A percentile compares a stretch with the other conserved stretches of the same genome.
These are phyloP conservation scores for Akanthomyces muscarius DNA, from an alignment of 2,329 filamentous ascomycete species.

Conservation along the genomic window DNA sequence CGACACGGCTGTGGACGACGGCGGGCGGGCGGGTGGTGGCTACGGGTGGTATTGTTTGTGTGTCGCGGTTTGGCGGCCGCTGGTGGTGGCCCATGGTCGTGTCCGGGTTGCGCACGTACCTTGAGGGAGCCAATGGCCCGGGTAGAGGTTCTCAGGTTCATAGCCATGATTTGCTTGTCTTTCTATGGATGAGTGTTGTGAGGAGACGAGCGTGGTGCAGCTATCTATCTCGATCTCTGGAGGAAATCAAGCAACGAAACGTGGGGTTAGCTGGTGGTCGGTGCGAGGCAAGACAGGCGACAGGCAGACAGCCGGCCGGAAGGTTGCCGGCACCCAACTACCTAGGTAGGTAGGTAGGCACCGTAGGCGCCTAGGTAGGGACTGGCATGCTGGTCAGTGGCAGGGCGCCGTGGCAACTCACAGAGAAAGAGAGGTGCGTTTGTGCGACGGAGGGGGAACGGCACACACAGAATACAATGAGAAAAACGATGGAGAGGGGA, in stretches of 20 bases:
- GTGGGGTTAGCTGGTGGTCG: constrained; percentile 17
- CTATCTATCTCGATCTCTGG: constrained; percentile 14
- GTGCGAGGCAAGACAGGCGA: constrained; percentile 3
- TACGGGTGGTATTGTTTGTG: not conserved
- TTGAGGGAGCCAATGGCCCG: constrained; percentile 61
- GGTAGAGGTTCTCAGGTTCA: constrained; percentile 58
- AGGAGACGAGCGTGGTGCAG: not conserved
- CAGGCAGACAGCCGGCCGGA: not conserved
- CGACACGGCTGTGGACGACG: not conserved
- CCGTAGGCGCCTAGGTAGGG: no score
- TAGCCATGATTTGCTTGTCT: constrained; percentile 49
- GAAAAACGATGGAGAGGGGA: not conserved
- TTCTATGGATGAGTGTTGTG: not conserved
- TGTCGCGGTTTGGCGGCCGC: not conserved
- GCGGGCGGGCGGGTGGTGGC: not conserved
- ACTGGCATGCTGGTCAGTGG: not conserved
- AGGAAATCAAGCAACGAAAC: not conserved
- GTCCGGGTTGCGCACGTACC: constrained; percentile 42
- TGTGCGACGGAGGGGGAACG: not conserved
- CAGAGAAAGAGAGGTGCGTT: not conserved
- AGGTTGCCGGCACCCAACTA: no score
- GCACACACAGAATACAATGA: not conserved
- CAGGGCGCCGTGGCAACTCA: not conserved
- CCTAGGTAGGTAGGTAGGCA: no score
- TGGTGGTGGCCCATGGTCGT: not conserved